Evolutionary conservation across 2,329 filamentous ascomycete genomes (phyloP).

Genomic region (Colletotrichum incanum): DNA sequence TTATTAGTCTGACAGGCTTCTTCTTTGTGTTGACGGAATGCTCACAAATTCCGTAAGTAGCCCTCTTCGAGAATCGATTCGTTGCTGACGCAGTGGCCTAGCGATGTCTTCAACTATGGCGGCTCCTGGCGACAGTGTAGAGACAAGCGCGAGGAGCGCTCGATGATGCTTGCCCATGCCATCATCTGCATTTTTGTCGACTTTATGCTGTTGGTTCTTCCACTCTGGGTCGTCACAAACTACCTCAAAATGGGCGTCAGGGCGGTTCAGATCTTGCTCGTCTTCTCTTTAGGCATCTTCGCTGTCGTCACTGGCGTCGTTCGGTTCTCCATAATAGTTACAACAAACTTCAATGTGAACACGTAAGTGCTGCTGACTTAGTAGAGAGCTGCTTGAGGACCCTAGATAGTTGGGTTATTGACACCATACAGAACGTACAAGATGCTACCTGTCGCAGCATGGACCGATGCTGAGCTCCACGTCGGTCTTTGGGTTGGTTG

Average conservation of each 20-base stretch:
- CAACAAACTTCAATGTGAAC: conserved; percentile 49
- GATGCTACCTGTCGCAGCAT: conserved; percentile 54
- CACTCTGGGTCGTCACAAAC: conserved; percentile 55
- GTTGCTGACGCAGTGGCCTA: background rate
- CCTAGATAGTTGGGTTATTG: background rate
- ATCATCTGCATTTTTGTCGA: conserved; percentile 54
- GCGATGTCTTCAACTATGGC: conserved; percentile 34
- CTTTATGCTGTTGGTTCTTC: conserved; percentile 52
- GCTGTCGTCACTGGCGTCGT: conserved; percentile 56
- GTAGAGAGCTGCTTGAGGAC: background rate
- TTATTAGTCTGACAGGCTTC: conserved; percentile 44
- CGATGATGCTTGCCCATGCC: conserved; percentile 54
- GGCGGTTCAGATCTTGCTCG: conserved; percentile 53
- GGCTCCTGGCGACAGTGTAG: conserved; percentile 47
- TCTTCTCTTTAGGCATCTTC: conserved; percentile 57
- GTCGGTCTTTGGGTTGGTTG: conserved; percentile 61
- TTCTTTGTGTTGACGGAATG: conserved; percentile 45
- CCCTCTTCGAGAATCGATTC: too few species aligned
- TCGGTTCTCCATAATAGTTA: conserved; percentile 55
- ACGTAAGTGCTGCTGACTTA: conserved; percentile 49
- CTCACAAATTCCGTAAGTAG: conserved; percentile 45
- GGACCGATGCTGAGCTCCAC: conserved; percentile 60
- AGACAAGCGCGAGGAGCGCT: conserved; percentile 44
- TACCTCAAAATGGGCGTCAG: conserved; percentile 55
- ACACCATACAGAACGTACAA: conserved; percentile 52